Base-by-base conservation (phyloP, 345 rosid genomes). In the Carallia pectinifolia region DNA sequence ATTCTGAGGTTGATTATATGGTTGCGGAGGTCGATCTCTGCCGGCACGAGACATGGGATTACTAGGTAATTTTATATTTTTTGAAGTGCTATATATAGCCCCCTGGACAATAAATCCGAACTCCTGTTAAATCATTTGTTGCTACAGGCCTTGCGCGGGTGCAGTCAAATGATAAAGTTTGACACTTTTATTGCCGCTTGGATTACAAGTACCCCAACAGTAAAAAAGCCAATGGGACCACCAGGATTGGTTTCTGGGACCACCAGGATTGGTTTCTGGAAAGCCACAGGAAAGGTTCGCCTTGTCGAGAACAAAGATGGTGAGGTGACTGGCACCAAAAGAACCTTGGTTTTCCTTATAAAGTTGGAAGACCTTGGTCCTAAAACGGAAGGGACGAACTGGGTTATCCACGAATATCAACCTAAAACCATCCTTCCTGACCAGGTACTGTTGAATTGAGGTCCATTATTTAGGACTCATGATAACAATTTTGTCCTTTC, bases 301-400 rank as follows among this genome's bases (percentile, higher is more conserved):
- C 1, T 17, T 5, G 69, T 84, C 65, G 65, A 62, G 53, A 72
- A 54, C n/a, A 66, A 33, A 23, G 34, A 61, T 15, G 23, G n/a
- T 1, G 68, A 55, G 4, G 76, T 59, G 74, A 84, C 82, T 33
- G 90, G 87, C 7, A 44, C 56, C 0, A 82, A 86, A 79, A 86
- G 71, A 78, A 82, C 67, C 7, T 40, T 86, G 71, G 88, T 84
- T 1, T 84, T 76, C 59, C 53, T 34, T 4, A n/a, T 17, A 56
- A 8, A 55, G 15, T 44, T 10, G 12, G 5, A 0, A 59, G 69
- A 73, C 12, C 55, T 9, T 36, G 66, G 3, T 34, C 13, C 65
- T 27, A 50, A 31, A 8, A 27, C 48, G 1, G 6, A 16, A 18
- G 55, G 60, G 61, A 79, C 77, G 4, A 5, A 23, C 7, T 80